These are phyloP conservation scores for Rhipidocladum racemiflorum DNA, from an alignment of 176 grass and related monocot species.

Conservation along the genomic window DNA sequence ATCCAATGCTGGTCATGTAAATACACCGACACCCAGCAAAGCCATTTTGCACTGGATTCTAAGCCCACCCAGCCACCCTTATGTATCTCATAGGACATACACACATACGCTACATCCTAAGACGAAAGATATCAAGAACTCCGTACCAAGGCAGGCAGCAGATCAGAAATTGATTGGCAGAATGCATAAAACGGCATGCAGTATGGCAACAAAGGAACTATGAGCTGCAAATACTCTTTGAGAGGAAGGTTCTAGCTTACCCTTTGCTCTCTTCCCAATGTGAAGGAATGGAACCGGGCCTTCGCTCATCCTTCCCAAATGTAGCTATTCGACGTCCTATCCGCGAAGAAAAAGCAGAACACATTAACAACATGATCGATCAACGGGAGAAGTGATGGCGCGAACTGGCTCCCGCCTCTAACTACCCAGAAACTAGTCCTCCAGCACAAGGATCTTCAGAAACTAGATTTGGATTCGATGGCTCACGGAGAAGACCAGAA, in stretches of 20 bases:
- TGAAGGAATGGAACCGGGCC: constrained; percentile 58
- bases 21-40: background rate
- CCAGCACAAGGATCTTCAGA: background rate
- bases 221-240: background rate
- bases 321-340: background rate
- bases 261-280: constrained; percentile 72
- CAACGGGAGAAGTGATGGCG: background rate
- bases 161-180: background rate
- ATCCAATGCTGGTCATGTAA: background rate
- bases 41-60: background rate
- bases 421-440: background rate
- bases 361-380: background rate
- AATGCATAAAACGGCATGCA: background rate
- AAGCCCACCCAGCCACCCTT: background rate
- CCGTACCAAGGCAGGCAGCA: background rate
- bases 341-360: background rate
- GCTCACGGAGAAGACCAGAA: background rate
- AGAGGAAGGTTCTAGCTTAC: constrained; percentile 11
- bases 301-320: constrained; percentile 56
- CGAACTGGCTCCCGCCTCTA: background rate
- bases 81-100: background rate
- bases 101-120: background rate
- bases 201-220: background rate
- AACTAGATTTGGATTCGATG: background rate
- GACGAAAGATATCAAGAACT: background rate